A percentile compares a stretch with the other conserved stretches of the same genome.
Conservation (phyloP, 805 yeast genomes). For the Cyberlindnera xishuangbannaensis region DNA sequence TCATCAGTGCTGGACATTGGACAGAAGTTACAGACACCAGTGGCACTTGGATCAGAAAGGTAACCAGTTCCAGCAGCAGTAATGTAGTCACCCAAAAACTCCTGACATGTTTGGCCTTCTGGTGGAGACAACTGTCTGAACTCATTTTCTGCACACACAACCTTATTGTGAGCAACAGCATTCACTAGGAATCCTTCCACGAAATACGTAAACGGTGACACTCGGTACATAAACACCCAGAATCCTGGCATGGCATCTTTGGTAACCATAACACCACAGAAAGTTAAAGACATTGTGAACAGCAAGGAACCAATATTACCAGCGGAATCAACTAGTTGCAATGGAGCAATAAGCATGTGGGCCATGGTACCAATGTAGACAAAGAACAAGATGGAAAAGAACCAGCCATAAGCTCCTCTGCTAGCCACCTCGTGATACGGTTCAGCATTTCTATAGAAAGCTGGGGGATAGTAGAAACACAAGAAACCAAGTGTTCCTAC, state of each 20-base stretch:
- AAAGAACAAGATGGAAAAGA: slow-evolving; percentile 40
- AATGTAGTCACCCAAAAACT: slow-evolving; percentile 39
- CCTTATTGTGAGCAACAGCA: slow-evolving; percentile 46
- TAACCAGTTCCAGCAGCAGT: slow-evolving; percentile 25
- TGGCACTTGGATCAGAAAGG: slow-evolving; percentile 23
- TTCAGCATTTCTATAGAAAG: slow-evolving; percentile 31
- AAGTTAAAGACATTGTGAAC: slow-evolving; percentile 57
- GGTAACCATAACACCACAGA: slow-evolving; percentile 73
- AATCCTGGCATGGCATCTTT: slow-evolving; percentile 60
- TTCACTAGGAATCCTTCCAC: slow-evolving; percentile 47
- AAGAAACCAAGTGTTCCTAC: slow-evolving; percentile 60
- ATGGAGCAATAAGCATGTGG: slow-evolving; percentile 52
- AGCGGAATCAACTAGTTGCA: slow-evolving; percentile 55
- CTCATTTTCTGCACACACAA: slow-evolving; percentile 45
- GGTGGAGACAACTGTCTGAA: slow-evolving; percentile 46
- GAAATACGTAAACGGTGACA: slow-evolving; percentile 65
- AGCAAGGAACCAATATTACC: slow-evolving; percentile 53
- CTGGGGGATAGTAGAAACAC: slow-evolving; percentile 68
- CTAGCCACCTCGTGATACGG: slow-evolving; percentile 5
- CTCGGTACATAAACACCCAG: slow-evolving; percentile 76
- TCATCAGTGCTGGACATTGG: slow-evolving; percentile 49
- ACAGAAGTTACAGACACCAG: slow-evolving; percentile 59
- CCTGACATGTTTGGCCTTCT: slow-evolving; percentile 50
- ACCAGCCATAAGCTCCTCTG: slow-evolving; percentile 31
- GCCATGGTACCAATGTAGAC: slow-evolving; percentile 55